Conservation (phyloP, 768 basidiomycete genomes). For the Suillus cothurnatus region DNA sequence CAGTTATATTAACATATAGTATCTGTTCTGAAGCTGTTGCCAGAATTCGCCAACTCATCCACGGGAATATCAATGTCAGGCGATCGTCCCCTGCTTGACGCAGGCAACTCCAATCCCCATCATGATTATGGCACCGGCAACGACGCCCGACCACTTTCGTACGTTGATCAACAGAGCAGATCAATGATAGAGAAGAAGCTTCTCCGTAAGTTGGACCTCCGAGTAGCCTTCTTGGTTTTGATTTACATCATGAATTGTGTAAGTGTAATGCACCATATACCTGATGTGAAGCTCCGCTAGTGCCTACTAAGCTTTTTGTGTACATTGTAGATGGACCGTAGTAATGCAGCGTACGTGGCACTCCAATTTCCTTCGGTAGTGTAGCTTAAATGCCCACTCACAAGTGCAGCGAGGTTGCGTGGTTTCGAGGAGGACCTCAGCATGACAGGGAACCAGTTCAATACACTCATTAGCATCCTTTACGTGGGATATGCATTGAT, state of each 20-base stretch:
- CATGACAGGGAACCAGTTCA: constrained; percentile 62
- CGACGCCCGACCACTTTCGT: neutral
- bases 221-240: constrained; percentile 45
- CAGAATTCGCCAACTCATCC: too few relatives aligned
- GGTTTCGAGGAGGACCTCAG: constrained; percentile 69
- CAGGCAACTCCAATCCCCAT: neutral
- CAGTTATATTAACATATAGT: too few relatives aligned
- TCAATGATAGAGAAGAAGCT: constrained; percentile 47
- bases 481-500: constrained; percentile 73
- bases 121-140: neutral
- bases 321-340: constrained; percentile 58
- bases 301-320: constrained; percentile 2
- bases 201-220: constrained; percentile 43
- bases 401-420: constrained; percentile 33
- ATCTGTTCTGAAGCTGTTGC: neutral
- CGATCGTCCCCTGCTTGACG: neutral
- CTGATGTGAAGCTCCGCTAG: neutral
- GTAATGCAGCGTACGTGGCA: constrained; percentile 56
- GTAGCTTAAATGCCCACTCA: neutral
- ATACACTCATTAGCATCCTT: constrained; percentile 65
- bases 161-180: constrained; percentile 23
- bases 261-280: constrained; percentile 18
- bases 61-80: neutral
- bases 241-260: constrained; percentile 52
- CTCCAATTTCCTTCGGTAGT: neutral